Conservation (phyloP, 192 early-diverging fungal genomes). For the Geranomyces variabilis region DNA sequence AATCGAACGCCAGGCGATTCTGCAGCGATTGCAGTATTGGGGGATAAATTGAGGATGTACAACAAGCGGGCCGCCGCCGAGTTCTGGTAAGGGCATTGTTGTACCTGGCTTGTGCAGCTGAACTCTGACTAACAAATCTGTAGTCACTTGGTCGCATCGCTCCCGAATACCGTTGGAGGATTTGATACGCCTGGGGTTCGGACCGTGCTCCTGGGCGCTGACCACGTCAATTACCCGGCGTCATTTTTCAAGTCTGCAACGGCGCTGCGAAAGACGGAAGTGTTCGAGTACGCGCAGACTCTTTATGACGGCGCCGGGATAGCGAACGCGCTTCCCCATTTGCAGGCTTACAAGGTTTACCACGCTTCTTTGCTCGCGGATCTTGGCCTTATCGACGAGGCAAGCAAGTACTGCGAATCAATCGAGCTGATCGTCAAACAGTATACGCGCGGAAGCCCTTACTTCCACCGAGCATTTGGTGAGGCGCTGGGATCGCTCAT, state of each 20-base stretch:
- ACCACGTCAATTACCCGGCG: slow-evolving; percentile 40
- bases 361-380: slow-evolving; percentile 84
- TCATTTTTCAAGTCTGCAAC: slow-evolving; percentile 59
- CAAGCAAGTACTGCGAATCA: slow-evolving; percentile 76
- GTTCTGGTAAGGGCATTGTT: slow-evolving; percentile 66
- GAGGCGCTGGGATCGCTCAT: slow-evolving; percentile 65
- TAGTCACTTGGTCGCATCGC: slow-evolving; percentile 68
- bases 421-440: slow-evolving; percentile 73
- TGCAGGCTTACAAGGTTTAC: slow-evolving; percentile 87
- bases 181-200: slow-evolving; percentile 63
- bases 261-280: slow-evolving; percentile 77
- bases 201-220: slow-evolving; percentile 70
- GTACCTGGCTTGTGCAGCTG: not conserved
- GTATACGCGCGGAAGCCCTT: slow-evolving; percentile 77
- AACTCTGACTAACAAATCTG: not conserved
- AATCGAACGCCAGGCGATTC: slow-evolving; percentile 80
- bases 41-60: slow-evolving; percentile 68
- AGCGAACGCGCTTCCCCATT: slow-evolving; percentile 72
- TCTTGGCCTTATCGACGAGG: slow-evolving; percentile 71
- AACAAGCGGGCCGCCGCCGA: slow-evolving; percentile 69
- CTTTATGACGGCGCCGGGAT: slow-evolving; percentile 44
- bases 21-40: slow-evolving; percentile 72
- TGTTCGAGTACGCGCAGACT: slow-evolving; percentile 78
- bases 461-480: slow-evolving; percentile 72
- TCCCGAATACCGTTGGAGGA: slow-evolving; percentile 65